Evolutionary conservation across 192 early-diverging fungal species (phyloP).

Genomic region (Backusella tuberculispora): DNA sequence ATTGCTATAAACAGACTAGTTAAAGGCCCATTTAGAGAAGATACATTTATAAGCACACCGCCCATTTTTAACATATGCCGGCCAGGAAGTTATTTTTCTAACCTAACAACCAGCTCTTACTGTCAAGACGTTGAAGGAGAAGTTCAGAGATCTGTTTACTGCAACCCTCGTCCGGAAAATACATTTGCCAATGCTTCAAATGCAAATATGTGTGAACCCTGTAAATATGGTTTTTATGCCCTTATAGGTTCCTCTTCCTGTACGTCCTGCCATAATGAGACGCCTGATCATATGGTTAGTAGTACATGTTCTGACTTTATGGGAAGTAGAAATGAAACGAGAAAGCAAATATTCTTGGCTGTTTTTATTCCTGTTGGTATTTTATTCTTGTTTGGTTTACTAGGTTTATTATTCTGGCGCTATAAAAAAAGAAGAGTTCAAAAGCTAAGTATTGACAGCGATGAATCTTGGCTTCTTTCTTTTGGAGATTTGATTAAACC

Average conservation of each 20-base stretch:
- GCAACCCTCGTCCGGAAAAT: slow-evolving; percentile 22
- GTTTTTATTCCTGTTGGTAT: slow-evolving; percentile 26
- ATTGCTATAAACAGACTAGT: slow-evolving; percentile 5
- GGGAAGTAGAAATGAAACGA: neutral
- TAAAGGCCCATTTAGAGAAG: slow-evolving; percentile 11
- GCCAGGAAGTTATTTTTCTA: slow-evolving; percentile 15
- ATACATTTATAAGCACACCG: neutral
- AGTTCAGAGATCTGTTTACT: slow-evolving; percentile 8
- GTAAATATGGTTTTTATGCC: slow-evolving; percentile 13
- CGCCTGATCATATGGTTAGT: neutral
- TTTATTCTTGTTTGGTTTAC: neutral
- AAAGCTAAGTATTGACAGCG: neutral
- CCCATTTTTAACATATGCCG: neutral
- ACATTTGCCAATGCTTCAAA: neutral
- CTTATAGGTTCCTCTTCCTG: neutral
- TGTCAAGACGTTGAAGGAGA: slow-evolving; percentile 9
- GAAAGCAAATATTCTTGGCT: neutral
- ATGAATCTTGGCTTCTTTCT: neutral
- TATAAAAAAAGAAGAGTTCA: neutral
- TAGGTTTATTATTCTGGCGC: neutral
- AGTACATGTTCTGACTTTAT: slow-evolving; percentile 10
- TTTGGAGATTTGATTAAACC: slow-evolving; percentile 2
- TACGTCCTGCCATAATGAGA: slow-evolving; percentile 14
- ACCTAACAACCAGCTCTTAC: neutral
- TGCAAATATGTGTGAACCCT: slow-evolving; percentile 8